phyloP scores from a whole-genome alignment of 116 monocot species.

The Dioscorea cayenensis region DNA sequence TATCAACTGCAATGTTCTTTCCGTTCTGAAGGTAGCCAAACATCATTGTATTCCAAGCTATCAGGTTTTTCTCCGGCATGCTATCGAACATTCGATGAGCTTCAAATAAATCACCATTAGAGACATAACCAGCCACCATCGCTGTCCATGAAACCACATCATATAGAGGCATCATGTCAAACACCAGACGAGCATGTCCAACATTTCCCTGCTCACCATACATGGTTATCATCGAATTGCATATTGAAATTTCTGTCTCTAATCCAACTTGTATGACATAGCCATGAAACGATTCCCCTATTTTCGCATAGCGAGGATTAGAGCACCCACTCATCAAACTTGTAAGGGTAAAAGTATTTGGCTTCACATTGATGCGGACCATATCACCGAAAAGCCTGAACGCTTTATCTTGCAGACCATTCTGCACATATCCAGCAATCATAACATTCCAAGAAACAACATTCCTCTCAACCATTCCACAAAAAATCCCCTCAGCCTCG shows the following conservation, averaged over 20 bases:
- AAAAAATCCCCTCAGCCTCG: constrained; percentile 18
- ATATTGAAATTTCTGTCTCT: constrained; percentile 6
- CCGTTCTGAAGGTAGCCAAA: constrained; percentile 28
- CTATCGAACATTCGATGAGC: constrained; percentile 18
- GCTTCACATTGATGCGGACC: constrained; percentile 14
- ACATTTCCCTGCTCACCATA: constrained; percentile 23
- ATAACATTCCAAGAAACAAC: constrained; percentile 28
- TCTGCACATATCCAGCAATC: constrained; percentile 25
- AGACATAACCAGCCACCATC: constrained; percentile 23
- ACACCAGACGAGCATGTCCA: constrained; percentile 22
- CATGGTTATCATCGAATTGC: constrained; percentile 35
- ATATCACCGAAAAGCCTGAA: constrained; percentile 23
- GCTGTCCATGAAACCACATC: constrained; percentile 39
- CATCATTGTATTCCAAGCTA: constrained; percentile 46
- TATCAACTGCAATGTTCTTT: constrained; percentile 3
- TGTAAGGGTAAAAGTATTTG: constrained; percentile 32
- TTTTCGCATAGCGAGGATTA: neutral
- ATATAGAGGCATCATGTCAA: constrained; percentile 16
- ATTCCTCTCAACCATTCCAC: constrained; percentile 14
- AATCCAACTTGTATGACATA: constrained; percentile 19
- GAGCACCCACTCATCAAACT: constrained; percentile 11
- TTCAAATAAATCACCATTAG: constrained; percentile 7
- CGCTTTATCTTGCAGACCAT: constrained; percentile 24
- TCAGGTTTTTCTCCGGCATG: constrained; percentile 30
- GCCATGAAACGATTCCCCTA: constrained; percentile 1